Base-by-base conservation (phyloP, 78 protist genomes). In the Dictyostelium brefeldianum region DNA sequence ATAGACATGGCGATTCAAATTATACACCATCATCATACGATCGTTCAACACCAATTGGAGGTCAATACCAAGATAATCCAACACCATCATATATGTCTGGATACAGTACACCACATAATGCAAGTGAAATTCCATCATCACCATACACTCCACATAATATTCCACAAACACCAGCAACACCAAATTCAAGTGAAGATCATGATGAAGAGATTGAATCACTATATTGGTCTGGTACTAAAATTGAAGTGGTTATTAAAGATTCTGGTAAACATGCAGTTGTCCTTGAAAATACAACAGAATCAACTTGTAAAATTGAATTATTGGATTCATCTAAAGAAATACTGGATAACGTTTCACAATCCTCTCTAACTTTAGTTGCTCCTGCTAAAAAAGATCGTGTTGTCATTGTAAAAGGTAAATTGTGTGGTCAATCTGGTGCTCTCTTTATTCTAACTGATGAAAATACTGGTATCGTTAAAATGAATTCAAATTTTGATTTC, bases 131-230 rank as follows among this genome's bases (percentile, higher is more conserved):
- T 27, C 92, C 92, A 5, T 53, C 67, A 14, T 77, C 85, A 14
- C 93, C 93, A 25, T 87, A 59, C 78, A 87, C 93, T 29, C 93
- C 93, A 31, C 75, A 87, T 64, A 78, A 78, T 20, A 62, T 51
- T 11, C 93, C 93, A 64, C 93, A 87, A 70, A 87, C 93, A 47
- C 93, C 93, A 1, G 84, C 83, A 29, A 77, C 93, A 8, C 93
- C 93, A 29, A 48, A 53, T 7, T 53, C 92, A 31, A 65, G 29
- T 57, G 73, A 70, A 41, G 93, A 87, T 1, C 75, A 87, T 7
- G 85, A 59, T 3, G 93, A 87, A 27, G 93, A 87, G n/a, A 48
- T 64, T 47, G 93, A 87, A 22, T 36, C 50, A 12, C 57, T 57
- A n/a, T 70, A 67, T 36, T 87, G 93, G 93, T 10, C 46, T 3